phyloP scores from a whole-genome alignment of 139 green algal species.

The Chlorella sp. region DNA sequence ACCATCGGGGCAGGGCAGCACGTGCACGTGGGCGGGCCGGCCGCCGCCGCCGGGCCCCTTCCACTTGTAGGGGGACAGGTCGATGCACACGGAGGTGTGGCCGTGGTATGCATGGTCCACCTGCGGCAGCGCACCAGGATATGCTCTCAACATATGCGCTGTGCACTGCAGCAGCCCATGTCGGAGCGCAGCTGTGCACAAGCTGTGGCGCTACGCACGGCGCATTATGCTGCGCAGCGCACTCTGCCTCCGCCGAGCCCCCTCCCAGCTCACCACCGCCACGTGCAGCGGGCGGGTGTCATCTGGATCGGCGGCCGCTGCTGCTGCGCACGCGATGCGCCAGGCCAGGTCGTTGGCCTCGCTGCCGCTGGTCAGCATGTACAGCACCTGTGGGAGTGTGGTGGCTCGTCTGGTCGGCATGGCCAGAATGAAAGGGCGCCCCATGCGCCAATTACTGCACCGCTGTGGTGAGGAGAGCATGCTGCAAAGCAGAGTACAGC shows the following conservation, averaged over 20 bases:
- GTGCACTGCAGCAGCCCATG: no score
- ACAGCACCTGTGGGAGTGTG: conserved; percentile 54
- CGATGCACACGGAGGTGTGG: conserved; percentile 87
- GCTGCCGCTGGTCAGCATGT: conserved; percentile 72
- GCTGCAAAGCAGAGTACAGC: background rate
- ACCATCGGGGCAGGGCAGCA: conserved; percentile 69
- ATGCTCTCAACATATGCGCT: no score
- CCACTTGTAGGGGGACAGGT: conserved; percentile 93
- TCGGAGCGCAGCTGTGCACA: no score
- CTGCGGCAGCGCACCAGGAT: no score
- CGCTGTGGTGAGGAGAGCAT: background rate
- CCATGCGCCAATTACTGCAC: no score
- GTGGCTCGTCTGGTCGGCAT: background rate
- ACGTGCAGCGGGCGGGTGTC: conserved; percentile 49
- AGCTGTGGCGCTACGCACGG: no score
- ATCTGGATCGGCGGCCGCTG: background rate
- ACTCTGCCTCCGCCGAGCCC: no score
- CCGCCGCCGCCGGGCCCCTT: conserved; percentile 50
- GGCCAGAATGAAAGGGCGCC: background rate
- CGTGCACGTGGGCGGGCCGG: conserved; percentile 35
- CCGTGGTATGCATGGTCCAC: conserved; percentile 83
- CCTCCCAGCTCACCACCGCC: conserved; percentile 12
- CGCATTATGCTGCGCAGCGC: no score
- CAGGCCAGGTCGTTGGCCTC: conserved; percentile 91
- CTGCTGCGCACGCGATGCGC: conserved; percentile 59